Evolutionary conservation across 495 filamentous ascomycete species (phyloP).

Genomic region (Penicillium taxi): DNA sequence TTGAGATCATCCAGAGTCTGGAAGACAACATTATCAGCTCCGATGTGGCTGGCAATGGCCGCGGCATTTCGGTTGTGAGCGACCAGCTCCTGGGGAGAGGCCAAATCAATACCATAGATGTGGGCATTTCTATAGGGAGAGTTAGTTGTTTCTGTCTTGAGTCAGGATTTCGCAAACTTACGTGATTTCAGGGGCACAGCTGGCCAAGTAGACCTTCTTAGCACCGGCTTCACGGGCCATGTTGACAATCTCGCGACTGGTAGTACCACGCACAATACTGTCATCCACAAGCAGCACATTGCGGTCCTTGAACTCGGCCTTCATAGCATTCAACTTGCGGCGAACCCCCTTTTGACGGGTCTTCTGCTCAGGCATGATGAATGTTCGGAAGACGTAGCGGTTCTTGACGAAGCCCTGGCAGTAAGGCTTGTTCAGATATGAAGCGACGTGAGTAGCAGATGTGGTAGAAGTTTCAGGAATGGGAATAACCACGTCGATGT

Average conservation of each 20-base stretch:
- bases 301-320: constrained; percentile 75
- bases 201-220: constrained; percentile 82
- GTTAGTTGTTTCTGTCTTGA: neutral
- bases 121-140: constrained; percentile 44
- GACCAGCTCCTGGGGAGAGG: constrained; percentile 73
- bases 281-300: constrained; percentile 88
- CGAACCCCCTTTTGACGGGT: constrained; percentile 61
- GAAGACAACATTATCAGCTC: constrained; percentile 87
- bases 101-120: constrained; percentile 87
- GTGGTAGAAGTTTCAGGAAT: constrained; percentile 85
- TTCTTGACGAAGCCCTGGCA: constrained; percentile 89
- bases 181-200: constrained; percentile 80
- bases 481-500: constrained; percentile 87
- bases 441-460: constrained; percentile 71
- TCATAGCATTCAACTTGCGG: constrained; percentile 67
- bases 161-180: constrained; percentile 14
- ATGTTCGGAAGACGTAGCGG: constrained; percentile 91
- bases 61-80: constrained; percentile 65
- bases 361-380: constrained; percentile 89
- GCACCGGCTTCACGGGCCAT: constrained; percentile 93
- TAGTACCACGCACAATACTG: constrained; percentile 89
- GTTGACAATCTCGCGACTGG: constrained; percentile 79
- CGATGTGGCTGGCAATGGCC: constrained; percentile 71
- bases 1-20: constrained; percentile 80
- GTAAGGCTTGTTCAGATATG: constrained; percentile 69